phyloP scores from a whole-genome alignment of 2,329 filamentous ascomycete genomes.

The Neodidymelliopsis sp. region DNA sequence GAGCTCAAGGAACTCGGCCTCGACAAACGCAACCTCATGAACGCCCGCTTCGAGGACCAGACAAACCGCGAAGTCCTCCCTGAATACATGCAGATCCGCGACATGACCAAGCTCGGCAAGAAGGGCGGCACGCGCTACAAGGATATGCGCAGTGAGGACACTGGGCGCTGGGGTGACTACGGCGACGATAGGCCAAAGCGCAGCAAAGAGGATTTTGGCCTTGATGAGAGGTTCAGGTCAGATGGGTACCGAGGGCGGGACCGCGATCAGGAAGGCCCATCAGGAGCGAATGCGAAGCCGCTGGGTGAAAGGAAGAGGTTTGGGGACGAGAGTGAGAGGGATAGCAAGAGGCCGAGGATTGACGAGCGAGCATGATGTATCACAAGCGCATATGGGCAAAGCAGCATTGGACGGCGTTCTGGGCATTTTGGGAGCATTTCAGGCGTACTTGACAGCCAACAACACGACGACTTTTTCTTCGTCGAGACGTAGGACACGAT shows the following conservation, averaged over 20 bases:
- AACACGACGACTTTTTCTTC: too few species aligned
- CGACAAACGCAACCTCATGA: slow-evolving; percentile 84
- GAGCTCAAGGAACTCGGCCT: slow-evolving; percentile 78
- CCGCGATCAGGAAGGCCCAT: slow-evolving; percentile 56
- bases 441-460: too few species aligned
- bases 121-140: slow-evolving; percentile 91
- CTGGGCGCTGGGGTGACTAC: slow-evolving; percentile 80
- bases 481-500: too few species aligned
- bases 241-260: slow-evolving; percentile 59
- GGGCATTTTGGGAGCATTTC: slow-evolving; percentile 11
- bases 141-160: slow-evolving; percentile 89
- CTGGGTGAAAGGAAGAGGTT: slow-evolving; percentile 67
- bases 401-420: slow-evolving; percentile 21
- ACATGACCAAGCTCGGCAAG: slow-evolving; percentile 91
- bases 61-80: slow-evolving; percentile 83
- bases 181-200: slow-evolving; percentile 57
- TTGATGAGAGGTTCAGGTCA: slow-evolving; percentile 73
- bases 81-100: slow-evolving; percentile 89
- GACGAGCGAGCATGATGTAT: slow-evolving; percentile 30
- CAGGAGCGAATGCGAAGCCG: slow-evolving; percentile 75
- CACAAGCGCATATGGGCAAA: neutral
- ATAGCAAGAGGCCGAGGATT: slow-evolving; percentile 55
- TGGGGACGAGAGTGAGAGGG: slow-evolving; percentile 49
- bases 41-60: slow-evolving; percentile 83
- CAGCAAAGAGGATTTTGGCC: slow-evolving; percentile 52